Percentiles rank a stretch among this genome's conserved stretches.
Conservation (phyloP, 2,329 filamentous ascomycete genomes). For the Didymosphaeria variabile region DNA sequence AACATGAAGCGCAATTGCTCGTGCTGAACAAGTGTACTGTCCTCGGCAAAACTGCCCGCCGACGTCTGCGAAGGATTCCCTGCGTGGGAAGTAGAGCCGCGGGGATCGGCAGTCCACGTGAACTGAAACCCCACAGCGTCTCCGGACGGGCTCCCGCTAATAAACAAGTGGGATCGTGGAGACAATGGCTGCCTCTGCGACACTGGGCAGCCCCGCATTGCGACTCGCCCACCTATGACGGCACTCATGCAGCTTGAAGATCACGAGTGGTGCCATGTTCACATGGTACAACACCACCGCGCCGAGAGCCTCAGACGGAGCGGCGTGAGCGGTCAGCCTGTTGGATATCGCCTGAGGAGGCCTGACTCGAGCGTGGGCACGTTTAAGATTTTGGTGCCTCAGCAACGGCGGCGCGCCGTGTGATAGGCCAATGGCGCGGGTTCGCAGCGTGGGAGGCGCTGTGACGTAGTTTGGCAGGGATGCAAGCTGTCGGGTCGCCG, state of each 20-base stretch:
- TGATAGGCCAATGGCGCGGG: slow-evolving; percentile 20
- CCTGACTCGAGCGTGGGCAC: slow-evolving; percentile 10
- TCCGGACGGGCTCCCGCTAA: slow-evolving; percentile 20
- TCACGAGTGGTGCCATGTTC: slow-evolving; percentile 5
- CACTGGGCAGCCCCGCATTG: slow-evolving; percentile 30
- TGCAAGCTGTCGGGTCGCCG: slow-evolving; percentile 25
- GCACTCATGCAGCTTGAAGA: slow-evolving; percentile 17
- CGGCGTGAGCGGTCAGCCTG: too few species aligned
- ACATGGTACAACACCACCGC: background rate
- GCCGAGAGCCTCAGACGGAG: background rate
- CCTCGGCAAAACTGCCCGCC: too few species aligned
- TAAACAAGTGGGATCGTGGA: slow-evolving; percentile 18
- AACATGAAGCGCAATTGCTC: background rate
- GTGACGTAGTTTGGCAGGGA: slow-evolving; percentile 31
- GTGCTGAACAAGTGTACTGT: background rate
- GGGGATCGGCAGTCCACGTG: slow-evolving; percentile 12
- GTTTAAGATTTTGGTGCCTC: background rate
- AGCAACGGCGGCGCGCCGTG: background rate
- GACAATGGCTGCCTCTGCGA: slow-evolving; percentile 15
- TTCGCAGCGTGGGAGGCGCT: background rate
- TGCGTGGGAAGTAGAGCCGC: background rate
- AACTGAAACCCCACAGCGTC: slow-evolving; percentile 15
- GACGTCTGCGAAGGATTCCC: background rate
- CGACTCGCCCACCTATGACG: slow-evolving; percentile 23
- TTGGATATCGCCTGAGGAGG: background rate